phyloP scores from a whole-genome alignment of 768 basidiomycete species.

The Mycena vulgaris region DNA sequence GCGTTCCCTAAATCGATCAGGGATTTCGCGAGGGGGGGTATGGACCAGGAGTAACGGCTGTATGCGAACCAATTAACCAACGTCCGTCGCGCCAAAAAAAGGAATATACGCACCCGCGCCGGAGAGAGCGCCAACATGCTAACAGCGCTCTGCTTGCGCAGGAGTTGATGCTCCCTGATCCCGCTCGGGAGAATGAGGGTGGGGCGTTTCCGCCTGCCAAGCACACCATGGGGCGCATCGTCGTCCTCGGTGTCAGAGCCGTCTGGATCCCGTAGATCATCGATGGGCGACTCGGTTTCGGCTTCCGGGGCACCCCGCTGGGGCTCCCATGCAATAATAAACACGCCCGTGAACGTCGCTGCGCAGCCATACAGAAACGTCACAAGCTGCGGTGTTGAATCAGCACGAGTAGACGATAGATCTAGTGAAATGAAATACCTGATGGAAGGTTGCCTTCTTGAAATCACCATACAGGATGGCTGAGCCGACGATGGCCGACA shows the following conservation, averaged over 20 bases:
- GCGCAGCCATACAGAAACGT: conserved; percentile 91
- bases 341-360: conserved; percentile 93
- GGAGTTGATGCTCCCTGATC: conserved; percentile 61
- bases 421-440: too few species aligned
- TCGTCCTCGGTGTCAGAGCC: conserved; percentile 47
- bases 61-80: conserved; percentile 19
- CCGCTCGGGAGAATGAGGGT: conserved; percentile 66
- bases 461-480: conserved; percentile 97
- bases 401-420: too few species aligned
- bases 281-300: conserved; percentile 49
- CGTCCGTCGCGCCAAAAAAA: neutral
- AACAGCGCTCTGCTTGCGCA: conserved; percentile 69
- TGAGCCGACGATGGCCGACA: conserved; percentile 93
- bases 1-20: conserved; percentile 50
- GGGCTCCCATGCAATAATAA: conserved; percentile 84
- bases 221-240: conserved; percentile 45
- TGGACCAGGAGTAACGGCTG: conserved; percentile 78
- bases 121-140: conserved; percentile 81
- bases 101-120: conserved; percentile 68
- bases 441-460: conserved; percentile 83
- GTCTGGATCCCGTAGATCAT: conserved; percentile 42
- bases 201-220: conserved; percentile 21
- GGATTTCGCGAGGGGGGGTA: conserved; percentile 71
- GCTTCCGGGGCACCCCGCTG: conserved; percentile 46
- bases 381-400: too few species aligned